Base-by-base conservation (phyloP, 1,139 yeast species). In the Lizanozyma gosingica region DNA sequence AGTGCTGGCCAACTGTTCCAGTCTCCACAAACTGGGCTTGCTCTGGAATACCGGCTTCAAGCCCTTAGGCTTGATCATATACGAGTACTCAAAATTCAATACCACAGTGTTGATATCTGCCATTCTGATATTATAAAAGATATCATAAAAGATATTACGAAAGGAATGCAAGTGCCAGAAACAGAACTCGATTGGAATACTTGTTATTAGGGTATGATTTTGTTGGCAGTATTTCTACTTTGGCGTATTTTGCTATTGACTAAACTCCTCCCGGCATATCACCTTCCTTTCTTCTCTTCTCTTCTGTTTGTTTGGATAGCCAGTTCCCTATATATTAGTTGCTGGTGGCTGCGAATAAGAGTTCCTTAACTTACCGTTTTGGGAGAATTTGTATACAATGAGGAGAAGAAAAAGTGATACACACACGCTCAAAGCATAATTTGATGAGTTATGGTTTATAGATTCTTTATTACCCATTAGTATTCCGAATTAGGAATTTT, bases 21-120 rank as follows among this genome's bases (percentile, higher is more conserved):
- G 39, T 39, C 49, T 54, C 74, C 74, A 68, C 38, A 64, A 53
- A 4, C 69, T 68, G 37, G 48, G 52, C 37, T 56, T 52, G 18
- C 72, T 56, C 46, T 58, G 63, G 43, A 53, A 67, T 18, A 46
- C 50, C 4, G 60, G 50, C 14, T 49, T 44, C 29, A 22, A 22
- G 27, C 39, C 42, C 18, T 47, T 48, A 18, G 65, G 58, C 41
- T 55, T 55, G 34, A 59, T 48, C 40, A 61, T 46, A 44, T 53
- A 62, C 35, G 58, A 54, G 45, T 63, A 63, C 46, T 61, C 65
- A 39, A 65, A 55, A 38, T 59, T 59, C 44, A 63, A 56, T 18
- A 56, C 43, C 37, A 53, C 50, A 35, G 53, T 45, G 45, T 51
- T 49, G 32, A 49, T 44, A 36, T 48, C 53, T 43, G 46, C 46